Evolutionary conservation across 2,329 filamentous ascomycete genomes (phyloP), one percentile per base, ranked within the genome.

Genomic region (Trichoderma guizhouense): DNA sequence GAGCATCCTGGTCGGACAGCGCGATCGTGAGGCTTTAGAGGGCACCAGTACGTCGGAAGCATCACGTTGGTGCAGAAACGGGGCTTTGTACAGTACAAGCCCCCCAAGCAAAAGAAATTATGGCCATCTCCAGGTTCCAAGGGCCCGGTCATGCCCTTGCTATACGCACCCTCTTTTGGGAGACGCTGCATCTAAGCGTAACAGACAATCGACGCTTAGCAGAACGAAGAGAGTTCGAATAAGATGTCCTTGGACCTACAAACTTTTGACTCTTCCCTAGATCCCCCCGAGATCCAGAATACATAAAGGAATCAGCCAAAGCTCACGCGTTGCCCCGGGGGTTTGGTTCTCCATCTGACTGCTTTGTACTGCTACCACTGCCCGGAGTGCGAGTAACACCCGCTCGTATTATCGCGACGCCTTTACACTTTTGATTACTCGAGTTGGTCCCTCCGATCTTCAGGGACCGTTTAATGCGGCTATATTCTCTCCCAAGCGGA

Each of bases 391-490:
- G 47, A 66, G 47, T n/a, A 66, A 47, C 43, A 24, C 21, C 32
- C 24, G 30, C 47, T 55, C 32, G 63, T 64, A 32, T 14, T 24
- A 66, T 30, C 64, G 51, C 61, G 61, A 64, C 61, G 36, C 60
- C 28, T 34, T 9, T 58, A 32, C 57, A 34, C 39, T 12, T 14
- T 34, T 60, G 57, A 60, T 34, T 34, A 24, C 28, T 60, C 30
- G 18, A 43, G 39, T 34, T 60, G 57, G 39, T 43, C 18, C 32
- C 57, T 30, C 47, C 51, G 69, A 65, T 63, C 47, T 28, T 63
- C 60, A 32, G 55, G 72, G 74, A 71, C 73, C 57, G 39, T 78
- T 78, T 77, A 76, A 76, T 77, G 77, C 76, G 78, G 76, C 73
- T 76, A 43, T 34, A 53, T 43, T 53, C 30, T 58, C 28, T 66